Percentiles rank a stretch among this genome's conserved stretches.
phyloP scores from a whole-genome alignment of 176 grass and related monocot species.

The Urochloa ruziziensis region DNA sequence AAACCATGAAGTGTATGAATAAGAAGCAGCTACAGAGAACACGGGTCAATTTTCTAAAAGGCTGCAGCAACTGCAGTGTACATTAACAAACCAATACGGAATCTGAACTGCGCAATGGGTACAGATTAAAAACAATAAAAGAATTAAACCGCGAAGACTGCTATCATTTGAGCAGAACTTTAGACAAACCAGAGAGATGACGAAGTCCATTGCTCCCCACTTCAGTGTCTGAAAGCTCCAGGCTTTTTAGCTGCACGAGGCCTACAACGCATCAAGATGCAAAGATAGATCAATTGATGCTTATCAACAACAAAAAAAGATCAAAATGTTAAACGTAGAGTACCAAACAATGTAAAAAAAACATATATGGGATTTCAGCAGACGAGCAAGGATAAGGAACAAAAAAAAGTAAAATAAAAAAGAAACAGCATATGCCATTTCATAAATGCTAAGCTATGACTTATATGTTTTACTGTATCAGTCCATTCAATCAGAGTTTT shows the following conservation, averaged over 20 bases:
- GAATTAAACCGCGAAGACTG: neutral
- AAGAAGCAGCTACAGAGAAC: constrained; percentile 5
- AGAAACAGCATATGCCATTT: neutral
- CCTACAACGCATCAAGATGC: constrained; percentile 47
- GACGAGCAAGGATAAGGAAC: neutral
- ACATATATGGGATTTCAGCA: neutral
- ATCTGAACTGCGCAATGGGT: neutral
- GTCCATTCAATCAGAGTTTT: neutral
- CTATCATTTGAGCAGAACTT: constrained; percentile 19
- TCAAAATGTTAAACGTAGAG: neutral
- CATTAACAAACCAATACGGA: neutral
- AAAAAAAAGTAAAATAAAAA: neutral
- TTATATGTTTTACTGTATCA: neutral
- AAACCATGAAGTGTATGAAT: neutral
- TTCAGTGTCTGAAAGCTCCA: constrained; percentile 89
- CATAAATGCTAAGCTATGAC: neutral
- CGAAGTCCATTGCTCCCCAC: constrained; percentile 85
- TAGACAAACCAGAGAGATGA: constrained; percentile 88
- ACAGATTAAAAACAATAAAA: neutral
- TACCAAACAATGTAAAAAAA: neutral
- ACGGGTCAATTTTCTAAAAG: neutral
- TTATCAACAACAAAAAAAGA: constrained; percentile 1
- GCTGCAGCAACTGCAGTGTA: neutral
- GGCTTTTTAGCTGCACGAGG: constrained; percentile 66
- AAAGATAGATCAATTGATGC: constrained; percentile 19